Evolutionary conservation across 371 early-diverging fungal species (phyloP).

Genomic region (Saksenaea vasiformis): DNA sequence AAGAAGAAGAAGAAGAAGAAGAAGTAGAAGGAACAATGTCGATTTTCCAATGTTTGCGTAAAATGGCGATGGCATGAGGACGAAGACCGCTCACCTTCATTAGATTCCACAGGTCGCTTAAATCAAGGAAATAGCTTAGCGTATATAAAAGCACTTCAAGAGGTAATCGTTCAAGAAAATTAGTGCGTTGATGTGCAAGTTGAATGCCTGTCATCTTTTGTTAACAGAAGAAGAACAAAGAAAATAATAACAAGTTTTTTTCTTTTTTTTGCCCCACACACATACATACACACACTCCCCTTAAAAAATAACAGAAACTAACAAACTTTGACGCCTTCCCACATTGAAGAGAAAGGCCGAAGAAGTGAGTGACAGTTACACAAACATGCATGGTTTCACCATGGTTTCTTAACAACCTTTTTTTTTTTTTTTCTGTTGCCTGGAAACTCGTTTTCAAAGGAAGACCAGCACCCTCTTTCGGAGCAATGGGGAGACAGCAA

Average conservation of each 20-base stretch:
- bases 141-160: conserved; percentile 42
- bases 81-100: conserved; percentile 33
- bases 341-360: no score
- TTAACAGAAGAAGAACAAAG: neutral
- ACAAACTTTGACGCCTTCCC: no score
- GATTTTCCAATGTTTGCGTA: conserved; percentile 36
- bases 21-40: conserved; percentile 16
- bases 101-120: conserved; percentile 38
- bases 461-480: no score
- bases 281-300: no score
- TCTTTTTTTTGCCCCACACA: no score
- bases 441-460: no score
- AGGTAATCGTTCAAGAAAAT: conserved; percentile 25
- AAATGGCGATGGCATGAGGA: conserved; percentile 28
- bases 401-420: no score
- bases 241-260: neutral
- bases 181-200: neutral
- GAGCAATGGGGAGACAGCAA: no score
- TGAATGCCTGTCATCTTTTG: neutral
- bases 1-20: no score
- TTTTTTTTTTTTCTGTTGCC: no score
- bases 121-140: conserved; percentile 30
- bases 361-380: no score
- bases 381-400: no score
- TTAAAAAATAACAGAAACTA: neutral